Evolutionary conservation across 2,329 filamentous ascomycete species (phyloP), one percentile per base, ranked within the genome.

Genomic region (Bipolaris bicolor): DNA sequence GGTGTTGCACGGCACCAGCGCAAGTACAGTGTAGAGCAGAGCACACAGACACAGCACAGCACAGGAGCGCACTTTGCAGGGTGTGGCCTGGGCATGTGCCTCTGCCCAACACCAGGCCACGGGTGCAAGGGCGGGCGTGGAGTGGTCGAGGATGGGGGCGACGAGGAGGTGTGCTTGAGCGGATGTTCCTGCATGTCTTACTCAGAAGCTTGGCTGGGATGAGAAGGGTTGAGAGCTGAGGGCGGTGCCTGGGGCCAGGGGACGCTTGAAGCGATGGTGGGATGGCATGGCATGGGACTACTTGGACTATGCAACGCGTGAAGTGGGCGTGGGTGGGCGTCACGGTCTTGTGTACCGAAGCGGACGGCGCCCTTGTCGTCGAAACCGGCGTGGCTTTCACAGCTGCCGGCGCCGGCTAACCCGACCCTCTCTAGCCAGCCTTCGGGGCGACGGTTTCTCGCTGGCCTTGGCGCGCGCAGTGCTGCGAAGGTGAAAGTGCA

Each of bases 111-210:
- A 45, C 60, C 56, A 55, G 54, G 33, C 51, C 49, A 29, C 26
- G 26, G 26, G 26, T 29, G 9, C 26, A 29, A 29, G 26, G 26
- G 26, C 26, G 9, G 26, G 26, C 26, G 9, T 29, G 26, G 26
- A 29, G 26, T 29, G 41, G 33, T 34, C 33, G 33, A 34, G 33
- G 33, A 13, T 34, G 33, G 20, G 3, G 22, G 15, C 5, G 53
- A 26, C 24, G 24, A 16, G 39, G 22, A 29, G 49, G 55, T 47
- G 48, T 57, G 55, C 57, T 57, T 47, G 52, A 58, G 62, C 60
- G 44, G 46, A 47, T 65, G 65, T 66, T 67, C 63, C 66, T 71
- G 67, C 65, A 63, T 63, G 41, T 63, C 61, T 68, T 67, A 65
- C 52, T 62, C 62, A 62, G 55, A 55, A 52, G 11, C 43, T 58